Evolutionary conservation across 768 basidiomycete genomes (phyloP).

Genomic region (Lactarius indigo): DNA sequence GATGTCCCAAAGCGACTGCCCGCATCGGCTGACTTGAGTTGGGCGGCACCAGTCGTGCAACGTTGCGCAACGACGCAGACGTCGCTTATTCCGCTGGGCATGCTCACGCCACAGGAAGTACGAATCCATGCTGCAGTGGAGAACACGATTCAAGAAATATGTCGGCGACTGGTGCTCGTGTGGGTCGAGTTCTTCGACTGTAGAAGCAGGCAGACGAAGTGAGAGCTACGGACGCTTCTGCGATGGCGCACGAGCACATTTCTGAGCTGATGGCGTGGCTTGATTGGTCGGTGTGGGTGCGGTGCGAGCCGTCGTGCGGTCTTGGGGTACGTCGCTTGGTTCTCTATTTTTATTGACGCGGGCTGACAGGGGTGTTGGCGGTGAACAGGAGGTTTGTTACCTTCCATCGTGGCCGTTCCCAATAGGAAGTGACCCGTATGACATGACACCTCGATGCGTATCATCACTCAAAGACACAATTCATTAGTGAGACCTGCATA

Average conservation of each 20-base stretch:
- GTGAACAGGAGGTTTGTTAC: constrained; percentile 16
- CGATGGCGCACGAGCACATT: constrained; percentile 4
- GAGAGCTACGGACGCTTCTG: not conserved
- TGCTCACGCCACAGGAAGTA: constrained; percentile 23
- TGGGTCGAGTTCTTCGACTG: constrained; percentile 25
- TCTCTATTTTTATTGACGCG: not conserved
- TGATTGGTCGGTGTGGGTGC: constrained; percentile 27
- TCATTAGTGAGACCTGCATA: too few species aligned
- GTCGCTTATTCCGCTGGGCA: not conserved
- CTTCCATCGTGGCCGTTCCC: constrained; percentile 27
- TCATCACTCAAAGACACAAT: too few species aligned
- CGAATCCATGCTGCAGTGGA: constrained; percentile 20
- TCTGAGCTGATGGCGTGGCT: constrained; percentile 25
- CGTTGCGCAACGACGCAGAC: constrained; percentile 23
- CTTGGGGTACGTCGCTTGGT: constrained; percentile 18
- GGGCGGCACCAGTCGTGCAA: constrained; percentile 22
- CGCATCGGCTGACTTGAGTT: constrained; percentile 6
- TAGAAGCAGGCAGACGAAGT: constrained; percentile 17
- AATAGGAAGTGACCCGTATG: constrained; percentile 3
- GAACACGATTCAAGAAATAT: constrained; percentile 11
- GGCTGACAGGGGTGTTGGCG: not conserved
- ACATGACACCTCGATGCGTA: constrained; percentile 21
- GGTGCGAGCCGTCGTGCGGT: constrained; percentile 21
- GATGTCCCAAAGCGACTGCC: constrained; percentile 13
- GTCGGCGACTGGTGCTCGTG: constrained; percentile 20